phyloP scores from a whole-genome alignment of 352 stramenopile species.

The Pilasporangium apinafurcum region DNA sequence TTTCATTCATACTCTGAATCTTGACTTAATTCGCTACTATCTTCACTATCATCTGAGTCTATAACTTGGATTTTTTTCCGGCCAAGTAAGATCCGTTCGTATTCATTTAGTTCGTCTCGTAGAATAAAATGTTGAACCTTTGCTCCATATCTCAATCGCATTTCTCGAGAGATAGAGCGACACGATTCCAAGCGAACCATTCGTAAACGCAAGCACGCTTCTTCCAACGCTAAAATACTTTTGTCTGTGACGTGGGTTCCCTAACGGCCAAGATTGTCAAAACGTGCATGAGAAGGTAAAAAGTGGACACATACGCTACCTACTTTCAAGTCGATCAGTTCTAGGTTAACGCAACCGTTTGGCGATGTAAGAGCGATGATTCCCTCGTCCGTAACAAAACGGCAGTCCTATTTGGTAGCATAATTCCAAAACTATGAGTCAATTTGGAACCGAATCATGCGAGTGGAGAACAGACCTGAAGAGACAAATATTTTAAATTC shows the following conservation, averaged over 20 bases:
- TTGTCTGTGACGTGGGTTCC: conserved; percentile 44
- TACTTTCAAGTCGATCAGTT: conserved; percentile 66
- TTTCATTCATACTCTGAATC: conserved; percentile 25
- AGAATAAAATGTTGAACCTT: conserved; percentile 9
- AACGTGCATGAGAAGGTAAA: neutral
- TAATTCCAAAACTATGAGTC: neutral
- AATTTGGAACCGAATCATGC: no score
- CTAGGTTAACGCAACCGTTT: conserved; percentile 21
- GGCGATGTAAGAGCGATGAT: conserved; percentile 23
- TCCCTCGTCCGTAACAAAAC: conserved; percentile 35
- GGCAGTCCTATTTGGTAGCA: conserved; percentile 57
- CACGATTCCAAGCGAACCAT: conserved; percentile 71
- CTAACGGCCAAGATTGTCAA: conserved; percentile 16
- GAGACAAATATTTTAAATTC: conserved; percentile 52
- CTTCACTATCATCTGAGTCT: conserved; percentile 17
- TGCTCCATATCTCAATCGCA: conserved; percentile 33
- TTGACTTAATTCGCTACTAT: conserved; percentile 8
- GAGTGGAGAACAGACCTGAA: conserved; percentile 27
- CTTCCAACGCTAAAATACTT: conserved; percentile 31
- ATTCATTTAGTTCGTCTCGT: conserved; percentile 14
- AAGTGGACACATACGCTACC: no score
- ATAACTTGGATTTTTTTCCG: conserved; percentile 32
- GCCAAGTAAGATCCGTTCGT: conserved; percentile 25
- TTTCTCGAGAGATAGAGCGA: conserved; percentile 45
- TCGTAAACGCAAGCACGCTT: conserved; percentile 23